Base-by-base conservation (phyloP, 768 basidiomycete species). In the Pleurotus ostreatus region DNA sequence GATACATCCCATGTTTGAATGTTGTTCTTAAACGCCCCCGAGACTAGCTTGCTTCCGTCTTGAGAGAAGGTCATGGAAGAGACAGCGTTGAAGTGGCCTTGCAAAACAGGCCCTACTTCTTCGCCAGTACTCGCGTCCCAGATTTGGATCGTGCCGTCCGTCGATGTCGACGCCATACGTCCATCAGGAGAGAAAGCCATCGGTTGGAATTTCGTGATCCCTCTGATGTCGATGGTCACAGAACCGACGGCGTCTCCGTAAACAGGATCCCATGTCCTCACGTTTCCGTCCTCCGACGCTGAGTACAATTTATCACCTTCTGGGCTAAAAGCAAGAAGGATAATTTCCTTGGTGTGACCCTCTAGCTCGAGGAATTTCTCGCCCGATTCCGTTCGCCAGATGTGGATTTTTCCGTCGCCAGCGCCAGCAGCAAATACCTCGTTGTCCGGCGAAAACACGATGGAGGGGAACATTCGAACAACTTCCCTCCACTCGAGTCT, bases 141-240 rank as follows among this genome's bases (percentile, higher is more conserved):
- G 18, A 55, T 37, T 15, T 47, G 45, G 22, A 55, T 47, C 15
- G 55, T 55, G 12, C 55, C 45, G 22, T 55, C 55, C 8, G 34
- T 23, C 12, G 55, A 55, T 5, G 40, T 45, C 5, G 55, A 55
- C 18, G 55, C 46, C 22, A 55, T 13, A 20, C 34, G 23, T 13
- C 55, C 55, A 11, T 55, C 46, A 6, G 55, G 44, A 13, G 55
- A n/a, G 25, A 55, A 55, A 16, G 44, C 45, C 18, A 55, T 55
- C 30, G 55, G 34, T 25, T 55, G 55, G 30, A 52, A 49, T n/a
- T 34, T 34, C 4, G 25, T 23, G 15, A 49, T 20, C 11, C 15
- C 26, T 30, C 7, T 20, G 30, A 18, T 26, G 13, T 25, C 22
- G 22, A 55, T 47, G 23, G 39, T 41, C 12, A 25, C 26, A 5